Percentiles rank a stretch among this genome's conserved stretches.
phyloP scores from a whole-genome alignment of 331 rosid species.

The Erythrophleum ivorense region DNA sequence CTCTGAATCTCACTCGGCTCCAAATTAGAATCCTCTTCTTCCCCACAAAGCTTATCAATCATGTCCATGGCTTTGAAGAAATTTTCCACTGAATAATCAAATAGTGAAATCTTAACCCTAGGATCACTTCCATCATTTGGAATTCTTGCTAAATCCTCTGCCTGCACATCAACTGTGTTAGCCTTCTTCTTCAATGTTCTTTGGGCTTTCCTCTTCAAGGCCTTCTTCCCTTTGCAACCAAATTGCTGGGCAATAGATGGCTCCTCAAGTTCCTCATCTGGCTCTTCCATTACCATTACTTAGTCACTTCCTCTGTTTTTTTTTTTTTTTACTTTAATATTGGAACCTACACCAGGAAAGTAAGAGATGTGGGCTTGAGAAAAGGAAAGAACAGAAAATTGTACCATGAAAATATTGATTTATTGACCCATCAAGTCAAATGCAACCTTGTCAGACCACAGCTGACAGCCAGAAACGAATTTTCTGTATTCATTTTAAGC shows the following conservation, averaged over 20 bases:
- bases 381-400: not conserved
- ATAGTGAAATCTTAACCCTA: constrained; percentile 48
- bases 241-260: constrained; percentile 31
- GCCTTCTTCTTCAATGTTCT: not conserved
- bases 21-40: constrained; percentile 40
- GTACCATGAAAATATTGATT: too few relatives aligned
- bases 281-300: constrained; percentile 37
- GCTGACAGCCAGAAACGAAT: not conserved
- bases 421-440: too few relatives aligned
- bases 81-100: constrained; percentile 69
- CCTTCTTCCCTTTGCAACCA: constrained; percentile 36
- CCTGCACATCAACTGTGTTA: not conserved
- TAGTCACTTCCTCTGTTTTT: not conserved
- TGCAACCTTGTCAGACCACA: too few relatives aligned
- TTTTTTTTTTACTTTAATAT: not conserved
- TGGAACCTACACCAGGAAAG: not conserved
- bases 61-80: constrained; percentile 64
- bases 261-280: constrained; percentile 9
- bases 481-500: not conserved
- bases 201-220: not conserved
- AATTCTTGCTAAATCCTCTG: constrained; percentile 35
- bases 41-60: constrained; percentile 67
- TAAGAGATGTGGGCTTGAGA: not conserved
- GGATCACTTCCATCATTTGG: constrained; percentile 33
- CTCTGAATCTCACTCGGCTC: constrained; percentile 57